phyloP scores from a whole-genome alignment of 495 filamentous ascomycete genomes.

The Pseudoneurospora amorphoporcata region DNA sequence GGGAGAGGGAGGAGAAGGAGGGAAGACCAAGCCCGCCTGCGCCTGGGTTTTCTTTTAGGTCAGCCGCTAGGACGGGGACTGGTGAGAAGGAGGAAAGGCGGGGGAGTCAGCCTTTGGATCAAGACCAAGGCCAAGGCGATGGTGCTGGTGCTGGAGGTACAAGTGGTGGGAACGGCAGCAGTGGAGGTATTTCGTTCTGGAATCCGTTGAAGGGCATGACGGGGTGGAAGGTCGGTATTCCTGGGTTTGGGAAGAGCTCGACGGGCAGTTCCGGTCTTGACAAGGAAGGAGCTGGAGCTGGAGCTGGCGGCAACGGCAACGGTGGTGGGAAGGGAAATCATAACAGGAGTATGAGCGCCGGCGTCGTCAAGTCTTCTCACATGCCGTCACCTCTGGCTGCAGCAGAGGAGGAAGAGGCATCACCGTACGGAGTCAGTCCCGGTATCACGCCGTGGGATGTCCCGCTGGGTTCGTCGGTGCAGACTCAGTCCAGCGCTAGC shows the following conservation, averaged over 20 bases:
- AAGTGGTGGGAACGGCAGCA: constrained; percentile 4
- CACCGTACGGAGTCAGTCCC: constrained; percentile 4
- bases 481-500: not conserved
- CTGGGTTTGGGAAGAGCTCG: constrained; percentile 16
- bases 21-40: not conserved
- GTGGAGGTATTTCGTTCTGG: constrained; percentile 16
- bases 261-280: constrained; percentile 20
- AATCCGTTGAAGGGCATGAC: constrained; percentile 7
- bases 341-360: constrained; percentile 8
- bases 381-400: not conserved
- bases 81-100: constrained; percentile 14
- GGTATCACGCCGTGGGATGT: constrained; percentile 10
- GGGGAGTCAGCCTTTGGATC: constrained; percentile 23
- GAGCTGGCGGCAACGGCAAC: not conserved
- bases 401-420: not conserved
- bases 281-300: not conserved
- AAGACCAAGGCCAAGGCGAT: not conserved
- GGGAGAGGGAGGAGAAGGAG: not conserved
- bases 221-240: not conserved
- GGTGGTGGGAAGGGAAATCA: not conserved
- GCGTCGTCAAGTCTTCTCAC: constrained; percentile 3
- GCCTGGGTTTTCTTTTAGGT: not conserved
- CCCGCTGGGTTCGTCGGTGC: not conserved
- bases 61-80: not conserved
- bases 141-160: not conserved